These are phyloP conservation scores for Asterochloris sp. DNA, from an alignment of 139 green algal genomes.

Conservation along the genomic window DNA sequence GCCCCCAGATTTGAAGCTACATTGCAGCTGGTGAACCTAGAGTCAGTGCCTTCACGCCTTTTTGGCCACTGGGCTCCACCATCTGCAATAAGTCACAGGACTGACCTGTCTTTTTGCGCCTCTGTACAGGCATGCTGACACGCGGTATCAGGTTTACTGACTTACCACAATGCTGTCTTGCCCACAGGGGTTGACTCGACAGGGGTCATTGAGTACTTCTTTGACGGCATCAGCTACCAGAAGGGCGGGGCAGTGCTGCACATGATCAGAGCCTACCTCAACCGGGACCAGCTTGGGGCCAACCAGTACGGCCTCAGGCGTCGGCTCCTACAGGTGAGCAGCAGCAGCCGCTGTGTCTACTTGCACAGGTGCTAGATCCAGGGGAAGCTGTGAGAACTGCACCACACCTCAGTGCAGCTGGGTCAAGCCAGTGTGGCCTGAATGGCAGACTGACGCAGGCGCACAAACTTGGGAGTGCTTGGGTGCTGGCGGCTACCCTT, in stretches of 20 bases:
- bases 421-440: not conserved
- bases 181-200: conserved; percentile 31
- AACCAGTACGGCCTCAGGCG: not conserved
- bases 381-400: not conserved
- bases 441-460: not conserved
- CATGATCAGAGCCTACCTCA: conserved; percentile 83
- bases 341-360: not conserved
- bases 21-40: too few species aligned
- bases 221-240: conserved; percentile 71
- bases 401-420: not conserved
- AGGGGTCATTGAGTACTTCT: conserved; percentile 44
- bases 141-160: too few species aligned
- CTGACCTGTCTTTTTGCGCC: too few species aligned
- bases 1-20: too few species aligned
- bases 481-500: too few species aligned
- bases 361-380: not conserved
- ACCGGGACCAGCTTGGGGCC: conserved; percentile 8
- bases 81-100: too few species aligned
- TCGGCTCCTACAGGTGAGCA: conserved; percentile 2
- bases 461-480: too few species aligned
- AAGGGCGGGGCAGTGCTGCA: conserved; percentile 82
- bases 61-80: too few species aligned
- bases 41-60: too few species aligned
- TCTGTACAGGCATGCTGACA: too few species aligned
- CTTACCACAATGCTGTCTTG: too few species aligned